Base-by-base conservation (phyloP, 2,329 filamentous ascomycete genomes). In the Erysiphe neolycopersici region DNA sequence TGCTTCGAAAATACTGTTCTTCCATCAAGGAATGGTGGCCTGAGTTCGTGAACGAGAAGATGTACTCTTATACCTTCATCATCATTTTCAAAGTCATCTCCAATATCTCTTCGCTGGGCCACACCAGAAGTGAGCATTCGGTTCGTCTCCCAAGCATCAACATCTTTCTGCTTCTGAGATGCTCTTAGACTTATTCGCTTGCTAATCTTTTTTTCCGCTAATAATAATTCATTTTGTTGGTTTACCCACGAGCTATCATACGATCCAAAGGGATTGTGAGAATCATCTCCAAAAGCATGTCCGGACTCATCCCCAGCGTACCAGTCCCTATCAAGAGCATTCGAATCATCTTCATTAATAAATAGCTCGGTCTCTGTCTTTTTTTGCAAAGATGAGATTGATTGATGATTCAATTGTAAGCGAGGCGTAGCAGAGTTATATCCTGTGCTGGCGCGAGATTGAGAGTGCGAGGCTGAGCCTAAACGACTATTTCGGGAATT, bases 81-180 rank as follows among this genome's bases (percentile, higher is more conserved):
- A 49, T 98, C 89, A 49, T 92, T 78, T 43, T 78, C 77, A 54
- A 94, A 92, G 55, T 89, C 83, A 41, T 72, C 69, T 19, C 76
- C 76, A 56, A 83, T 73, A 53, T 89, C 81, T 51, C 83, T 67
- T 54, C 87, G 68, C 59, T 98, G 91, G 16, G 89, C 89, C 16
- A 98, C 85, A 45, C 87, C 87, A 17, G 85, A 94, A 1, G 85
- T 89, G 47, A 98, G 68, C 89, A 98, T 95, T 46, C 89, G 80
- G 58, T 98, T 98, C 14, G 87, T 89, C 60, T 98, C 91, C 89
- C 89, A 98, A 0, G 85, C 87, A 60, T 98, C 89, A 38, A 89
- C 84, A 56, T 98, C 89, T 56, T 80, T 84, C 58, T 93, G 82
- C 53, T 85, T 81, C 60, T 93, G 83, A 46, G 82, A 68, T 47